Conservation (phyloP, 768 basidiomycete genomes). For the Amanita polypyramis region DNA sequence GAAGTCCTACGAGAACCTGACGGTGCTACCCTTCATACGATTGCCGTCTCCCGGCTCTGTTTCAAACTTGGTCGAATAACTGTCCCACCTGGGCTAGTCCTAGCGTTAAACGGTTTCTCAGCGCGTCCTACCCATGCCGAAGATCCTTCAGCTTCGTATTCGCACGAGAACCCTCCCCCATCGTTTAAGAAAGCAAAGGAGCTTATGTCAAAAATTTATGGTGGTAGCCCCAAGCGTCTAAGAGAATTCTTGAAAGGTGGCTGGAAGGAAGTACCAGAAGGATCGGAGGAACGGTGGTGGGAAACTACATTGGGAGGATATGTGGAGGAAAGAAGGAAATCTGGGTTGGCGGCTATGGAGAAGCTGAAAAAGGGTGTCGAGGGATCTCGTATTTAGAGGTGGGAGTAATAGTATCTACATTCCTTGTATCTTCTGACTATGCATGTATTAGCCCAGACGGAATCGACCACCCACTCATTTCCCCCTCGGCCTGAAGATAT, state of each 20-base stretch:
- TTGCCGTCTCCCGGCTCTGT: conserved; percentile 52
- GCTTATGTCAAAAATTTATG: conserved; percentile 21
- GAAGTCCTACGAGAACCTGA: conserved; percentile 28
- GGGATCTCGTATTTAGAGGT: conserved; percentile 14
- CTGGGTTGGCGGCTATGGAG: conserved; percentile 23
- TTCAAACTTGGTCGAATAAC: conserved; percentile 68
- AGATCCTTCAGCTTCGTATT: conserved; percentile 19
- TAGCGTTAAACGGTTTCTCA: conserved; percentile 51
- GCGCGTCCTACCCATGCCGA: conserved; percentile 16
- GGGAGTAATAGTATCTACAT: too few species aligned
- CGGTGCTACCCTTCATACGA: conserved; percentile 49
- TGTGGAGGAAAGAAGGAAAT: conserved; percentile 29
- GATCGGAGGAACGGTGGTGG: conserved; percentile 56
- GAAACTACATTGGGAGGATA: conserved; percentile 42
- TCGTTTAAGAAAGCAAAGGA: conserved; percentile 34
- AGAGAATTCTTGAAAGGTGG: conserved; percentile 41
- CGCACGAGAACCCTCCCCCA: conserved; percentile 33
- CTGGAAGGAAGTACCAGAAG: conserved; percentile 45
- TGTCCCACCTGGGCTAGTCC: conserved; percentile 53
- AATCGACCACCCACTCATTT: too few species aligned
- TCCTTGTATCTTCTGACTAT: too few species aligned
- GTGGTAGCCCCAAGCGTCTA: conserved; percentile 29
- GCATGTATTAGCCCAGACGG: too few species aligned
- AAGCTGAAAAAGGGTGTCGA: conserved; percentile 26
- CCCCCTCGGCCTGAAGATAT: too few species aligned